These are phyloP conservation scores for Metrosideros polymorpha DNA, from an alignment of 441 rosid genomes.

Conservation along the genomic window DNA sequence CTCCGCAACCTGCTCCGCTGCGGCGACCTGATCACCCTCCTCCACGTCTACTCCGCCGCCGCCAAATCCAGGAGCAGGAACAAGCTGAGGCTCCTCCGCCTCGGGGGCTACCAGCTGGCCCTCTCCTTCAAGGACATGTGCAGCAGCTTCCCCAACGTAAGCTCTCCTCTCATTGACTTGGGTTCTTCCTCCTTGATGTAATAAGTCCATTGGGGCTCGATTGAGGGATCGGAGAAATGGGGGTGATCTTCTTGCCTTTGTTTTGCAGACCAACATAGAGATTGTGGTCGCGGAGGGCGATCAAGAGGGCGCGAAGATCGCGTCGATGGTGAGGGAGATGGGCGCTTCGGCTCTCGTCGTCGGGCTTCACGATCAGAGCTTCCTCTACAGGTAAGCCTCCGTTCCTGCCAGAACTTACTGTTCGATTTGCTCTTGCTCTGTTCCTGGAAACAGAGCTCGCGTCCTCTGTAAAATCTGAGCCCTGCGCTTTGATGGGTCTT, in stretches of 20 bases:
- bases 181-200: neutral
- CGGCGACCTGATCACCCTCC: constrained; percentile 3
- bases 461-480: neutral
- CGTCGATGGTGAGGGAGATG: constrained; percentile 54
- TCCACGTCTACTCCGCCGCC: neutral
- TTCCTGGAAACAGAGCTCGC: neutral
- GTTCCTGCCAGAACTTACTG: neutral
- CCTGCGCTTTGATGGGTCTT: neutral
- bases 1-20: constrained; percentile 1
- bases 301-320: constrained; percentile 50
- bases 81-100: neutral
- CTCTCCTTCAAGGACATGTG: neutral
- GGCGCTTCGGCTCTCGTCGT: constrained; percentile 78
- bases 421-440: neutral
- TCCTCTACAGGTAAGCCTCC: constrained; percentile 64
- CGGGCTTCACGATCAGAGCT: constrained; percentile 86
- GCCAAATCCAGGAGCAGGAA: neutral
- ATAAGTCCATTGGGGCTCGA: neutral
- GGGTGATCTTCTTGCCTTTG: neutral
- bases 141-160: neutral
- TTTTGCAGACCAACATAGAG: constrained; percentile 37
- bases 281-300: constrained; percentile 87
- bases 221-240: neutral
- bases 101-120: constrained; percentile 4
- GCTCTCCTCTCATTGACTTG: neutral